phyloP scores from a whole-genome alignment of 108 stramenopile species.

The Chaetoceros tenuissimus region DNA sequence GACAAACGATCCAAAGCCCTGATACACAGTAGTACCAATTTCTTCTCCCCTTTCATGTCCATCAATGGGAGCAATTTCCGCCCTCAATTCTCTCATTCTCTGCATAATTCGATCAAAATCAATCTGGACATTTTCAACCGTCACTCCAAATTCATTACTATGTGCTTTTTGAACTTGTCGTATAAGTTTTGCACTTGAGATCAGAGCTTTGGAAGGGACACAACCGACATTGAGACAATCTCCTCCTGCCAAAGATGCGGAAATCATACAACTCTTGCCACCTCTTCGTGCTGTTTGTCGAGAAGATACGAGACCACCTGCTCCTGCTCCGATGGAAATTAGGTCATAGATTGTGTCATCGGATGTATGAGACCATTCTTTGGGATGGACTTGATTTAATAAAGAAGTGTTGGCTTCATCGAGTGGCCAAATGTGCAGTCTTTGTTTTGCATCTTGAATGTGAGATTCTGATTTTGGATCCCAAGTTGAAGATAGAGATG shows the following conservation, averaged over 20 bases:
- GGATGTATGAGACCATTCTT: slow-evolving; percentile 23
- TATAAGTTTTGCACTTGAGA: slow-evolving; percentile 65
- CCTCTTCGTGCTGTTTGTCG: slow-evolving; percentile 64
- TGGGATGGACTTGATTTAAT: slow-evolving; percentile 64
- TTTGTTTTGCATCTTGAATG: slow-evolving; percentile 24
- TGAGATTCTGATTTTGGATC: slow-evolving; percentile 10
- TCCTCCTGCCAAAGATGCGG: slow-evolving; percentile 72
- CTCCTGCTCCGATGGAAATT: slow-evolving; percentile 82
- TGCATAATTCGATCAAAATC: slow-evolving; percentile 82
- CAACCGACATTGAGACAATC: slow-evolving; percentile 91
- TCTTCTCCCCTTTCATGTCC: slow-evolving; percentile 59
- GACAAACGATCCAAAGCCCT: slow-evolving; percentile 57
- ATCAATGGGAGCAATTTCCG: slow-evolving; percentile 78
- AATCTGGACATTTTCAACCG: slow-evolving; percentile 44
- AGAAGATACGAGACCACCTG: slow-evolving; percentile 72
- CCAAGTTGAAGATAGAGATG: slow-evolving; percentile 9
- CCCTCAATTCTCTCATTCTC: slow-evolving; percentile 49
- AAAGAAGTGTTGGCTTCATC: slow-evolving; percentile 51
- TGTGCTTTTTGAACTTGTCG: slow-evolving; percentile 48
- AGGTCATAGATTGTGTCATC: slow-evolving; percentile 70
- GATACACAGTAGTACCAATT: slow-evolving; percentile 61
- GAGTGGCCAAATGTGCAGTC: slow-evolving; percentile 59
- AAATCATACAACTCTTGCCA: slow-evolving; percentile 68
- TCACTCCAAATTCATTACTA: slow-evolving; percentile 63
- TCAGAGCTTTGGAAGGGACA: slow-evolving; percentile 90